Base-by-base conservation (phyloP, 2,329 filamentous ascomycete species). In the Didymella lethalis region DNA sequence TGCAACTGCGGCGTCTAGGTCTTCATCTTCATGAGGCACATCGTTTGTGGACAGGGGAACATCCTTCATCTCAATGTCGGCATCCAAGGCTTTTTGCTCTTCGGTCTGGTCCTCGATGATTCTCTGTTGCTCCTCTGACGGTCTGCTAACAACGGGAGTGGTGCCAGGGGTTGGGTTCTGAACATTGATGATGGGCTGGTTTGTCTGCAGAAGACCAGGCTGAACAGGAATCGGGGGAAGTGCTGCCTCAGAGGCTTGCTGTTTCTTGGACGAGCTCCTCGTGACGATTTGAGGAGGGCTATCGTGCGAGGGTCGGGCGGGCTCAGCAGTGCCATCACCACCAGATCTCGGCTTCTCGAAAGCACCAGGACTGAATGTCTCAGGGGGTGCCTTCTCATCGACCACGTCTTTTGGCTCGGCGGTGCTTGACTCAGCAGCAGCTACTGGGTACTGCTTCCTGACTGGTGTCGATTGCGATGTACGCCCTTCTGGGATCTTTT, bases 11-110 rank as follows among this genome's bases (percentile, higher is more conserved):
- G 65, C 64, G 34, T 49, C 59, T 10, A 64, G 41, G 20, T 63
- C 60, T 44, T 75, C 66, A 48, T 74, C 68, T 18, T 72, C 75
- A 48, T 80, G 74, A 14, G 78, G 74, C 46, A 86, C 79, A 51
- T 86, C 83, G 40, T 82, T 80, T 36, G 77, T 70, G n/a, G 83
- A 79, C 41, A 83, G 75, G 29, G 85, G 83, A 41, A 83, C 69
- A 59, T 91, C 89, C 34, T 83, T 82, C 86, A 92, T 91, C 54
- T 88, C 83, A 54, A 89, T 80, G 64, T 86, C 83, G 51, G 77
- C 83, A 65, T 88, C 86, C 4, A 74, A 69, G 48, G 78, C 71
- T 57, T 79, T 75, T 64, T 84, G 82, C 57, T 81, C 73, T 26
- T 80, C 77, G 14, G 82, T 84, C 75, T 79, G 68, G 75, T 85